Conservation (phyloP, 768 basidiomycete genomes). For the Pholiota conissans region DNA sequence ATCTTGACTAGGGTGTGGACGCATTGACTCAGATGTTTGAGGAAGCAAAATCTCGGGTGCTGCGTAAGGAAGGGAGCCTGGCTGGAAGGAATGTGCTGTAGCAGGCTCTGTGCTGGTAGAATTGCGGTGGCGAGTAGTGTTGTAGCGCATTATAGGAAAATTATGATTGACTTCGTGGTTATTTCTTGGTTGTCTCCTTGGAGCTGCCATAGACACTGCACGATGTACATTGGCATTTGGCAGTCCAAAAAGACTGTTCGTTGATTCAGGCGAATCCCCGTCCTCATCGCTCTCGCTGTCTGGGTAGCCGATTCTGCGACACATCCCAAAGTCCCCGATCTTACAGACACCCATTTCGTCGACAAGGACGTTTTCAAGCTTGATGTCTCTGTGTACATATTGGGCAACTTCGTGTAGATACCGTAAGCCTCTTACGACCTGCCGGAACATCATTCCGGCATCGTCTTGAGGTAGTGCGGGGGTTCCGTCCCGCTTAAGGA, state of each 20-base stretch:
- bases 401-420: conserved; percentile 79
- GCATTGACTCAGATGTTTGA: conserved; percentile 37
- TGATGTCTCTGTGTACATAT: conserved; percentile 91
- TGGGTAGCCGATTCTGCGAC: conserved; percentile 56
- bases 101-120: conserved; percentile 32
- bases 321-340: conserved; percentile 84
- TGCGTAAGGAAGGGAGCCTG: conserved; percentile 89
- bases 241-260: neutral
- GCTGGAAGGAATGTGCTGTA: conserved; percentile 51
- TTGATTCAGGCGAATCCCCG: conserved; percentile 22
- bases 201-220: conserved; percentile 38
- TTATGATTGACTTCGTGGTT: conserved; percentile 26
- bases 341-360: conserved; percentile 88
- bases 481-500: conserved; percentile 67
- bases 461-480: conserved; percentile 77
- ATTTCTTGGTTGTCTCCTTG: conserved; percentile 24
- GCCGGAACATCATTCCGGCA: conserved; percentile 81
- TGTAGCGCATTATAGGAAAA: conserved; percentile 31
- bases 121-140: conserved; percentile 51
- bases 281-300: conserved; percentile 39
- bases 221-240: conserved; percentile 32
- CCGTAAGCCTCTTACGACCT: conserved; percentile 78
- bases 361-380: conserved; percentile 94
- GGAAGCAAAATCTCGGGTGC: conserved; percentile 84
- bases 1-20: conserved; percentile 77